Evolutionary conservation across 257 asterid genomes (phyloP).

Genomic region (Mitragyna speciosa): DNA sequence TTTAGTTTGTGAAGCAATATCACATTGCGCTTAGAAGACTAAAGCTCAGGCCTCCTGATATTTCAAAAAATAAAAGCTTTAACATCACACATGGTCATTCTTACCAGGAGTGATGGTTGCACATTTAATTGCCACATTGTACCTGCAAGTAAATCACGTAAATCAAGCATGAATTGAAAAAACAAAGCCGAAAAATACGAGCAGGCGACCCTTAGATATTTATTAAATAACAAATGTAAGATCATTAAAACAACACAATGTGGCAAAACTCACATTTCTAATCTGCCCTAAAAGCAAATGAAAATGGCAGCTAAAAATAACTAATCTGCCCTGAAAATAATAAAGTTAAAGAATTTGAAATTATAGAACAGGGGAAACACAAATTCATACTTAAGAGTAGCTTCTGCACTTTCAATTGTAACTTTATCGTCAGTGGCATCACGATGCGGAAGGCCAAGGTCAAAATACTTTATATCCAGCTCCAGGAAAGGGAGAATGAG

Average conservation of each 20-base stretch:
- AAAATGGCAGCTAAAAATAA: neutral
- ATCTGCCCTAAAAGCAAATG: neutral
- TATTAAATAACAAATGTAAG: neutral
- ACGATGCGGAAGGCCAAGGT: conserved; percentile 93
- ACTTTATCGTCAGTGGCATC: conserved; percentile 97
- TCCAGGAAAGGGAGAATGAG: conserved; percentile 89
- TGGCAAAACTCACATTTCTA: neutral
- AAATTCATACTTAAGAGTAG: conserved; percentile 83
- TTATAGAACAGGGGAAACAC: neutral
- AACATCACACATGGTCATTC: conserved; percentile 3
- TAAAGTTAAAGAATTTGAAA: neutral
- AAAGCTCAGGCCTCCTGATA: neutral
- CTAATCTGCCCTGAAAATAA: neutral
- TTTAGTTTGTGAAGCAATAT: neutral
- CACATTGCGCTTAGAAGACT: neutral
- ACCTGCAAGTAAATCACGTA: conserved; percentile 48
- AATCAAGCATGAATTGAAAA: neutral
- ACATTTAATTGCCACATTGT: conserved; percentile 97
- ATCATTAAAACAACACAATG: neutral
- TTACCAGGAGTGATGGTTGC: conserved; percentile 99
- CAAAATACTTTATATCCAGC: conserved; percentile 93
- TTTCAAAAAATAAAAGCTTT: neutral
- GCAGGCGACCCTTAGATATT: neutral
- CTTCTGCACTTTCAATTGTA: conserved; percentile 97
- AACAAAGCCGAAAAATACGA: neutral